These are phyloP conservation scores for Fusarium guadeloupense DNA, from an alignment of 2,329 filamentous ascomycete species.

Conservation along the genomic window DNA sequence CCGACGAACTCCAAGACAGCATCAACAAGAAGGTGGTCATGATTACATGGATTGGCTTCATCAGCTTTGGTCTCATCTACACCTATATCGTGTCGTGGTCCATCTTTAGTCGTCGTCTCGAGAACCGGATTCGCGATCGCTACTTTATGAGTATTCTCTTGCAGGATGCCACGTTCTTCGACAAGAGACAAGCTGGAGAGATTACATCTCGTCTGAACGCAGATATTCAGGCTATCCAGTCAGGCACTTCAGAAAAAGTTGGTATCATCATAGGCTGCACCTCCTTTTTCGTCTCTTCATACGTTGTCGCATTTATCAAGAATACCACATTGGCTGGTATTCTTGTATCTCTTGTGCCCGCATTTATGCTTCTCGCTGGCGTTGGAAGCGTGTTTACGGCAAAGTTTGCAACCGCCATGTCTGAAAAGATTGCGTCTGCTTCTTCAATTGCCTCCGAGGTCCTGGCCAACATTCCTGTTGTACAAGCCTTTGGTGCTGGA, in stretches of 20 bases:
- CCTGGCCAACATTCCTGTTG: constrained; percentile 67
- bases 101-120: constrained; percentile 69
- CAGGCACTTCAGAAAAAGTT: constrained; percentile 76
- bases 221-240: constrained; percentile 73
- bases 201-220: constrained; percentile 70
- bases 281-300: constrained; percentile 74
- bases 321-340: constrained; percentile 70
- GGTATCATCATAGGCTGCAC: constrained; percentile 69
- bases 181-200: constrained; percentile 69
- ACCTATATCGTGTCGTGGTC: constrained; percentile 71
- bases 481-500: constrained; percentile 71
- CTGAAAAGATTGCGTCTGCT: constrained; percentile 63
- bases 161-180: constrained; percentile 72
- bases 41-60: constrained; percentile 71
- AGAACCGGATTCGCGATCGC: constrained; percentile 67
- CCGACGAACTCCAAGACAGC: constrained; percentile 49
- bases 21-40: constrained; percentile 68
- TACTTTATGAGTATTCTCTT: constrained; percentile 67
- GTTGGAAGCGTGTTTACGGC: constrained; percentile 64
- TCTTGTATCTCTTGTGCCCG: constrained; percentile 69
- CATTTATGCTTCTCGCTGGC: constrained; percentile 67
- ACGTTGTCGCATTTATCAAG: constrained; percentile 73
- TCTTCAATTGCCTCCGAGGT: constrained; percentile 71
- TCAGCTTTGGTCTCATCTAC: constrained; percentile 71
- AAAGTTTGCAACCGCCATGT: constrained; percentile 61